Percentiles rank a stretch among this genome's conserved stretches.
Conservation (phyloP, 2,329 filamentous ascomycete species). For the Claviceps spartinae region DNA sequence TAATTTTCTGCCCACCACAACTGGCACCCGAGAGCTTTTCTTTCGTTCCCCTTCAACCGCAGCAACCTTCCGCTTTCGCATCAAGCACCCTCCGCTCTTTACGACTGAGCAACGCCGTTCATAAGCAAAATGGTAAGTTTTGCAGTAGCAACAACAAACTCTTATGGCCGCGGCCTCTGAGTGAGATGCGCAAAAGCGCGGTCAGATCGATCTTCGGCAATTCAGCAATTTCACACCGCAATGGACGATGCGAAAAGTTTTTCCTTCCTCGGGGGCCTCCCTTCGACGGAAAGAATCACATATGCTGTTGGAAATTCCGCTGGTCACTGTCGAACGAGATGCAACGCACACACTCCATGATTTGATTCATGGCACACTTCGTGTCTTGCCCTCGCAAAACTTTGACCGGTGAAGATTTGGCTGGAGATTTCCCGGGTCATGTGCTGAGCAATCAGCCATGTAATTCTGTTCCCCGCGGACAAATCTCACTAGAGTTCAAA, state of each 20-base stretch:
- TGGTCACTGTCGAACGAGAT: constrained; percentile 10
- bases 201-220: constrained; percentile 21
- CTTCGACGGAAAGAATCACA: not conserved
- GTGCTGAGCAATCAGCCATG: constrained; percentile 37
- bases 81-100: constrained; percentile 20
- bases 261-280: not conserved
- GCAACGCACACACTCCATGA: not conserved
- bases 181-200: constrained; percentile 20
- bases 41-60: constrained; percentile 10
- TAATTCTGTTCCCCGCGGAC: constrained; percentile 17
- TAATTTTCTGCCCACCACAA: constrained; percentile 23
- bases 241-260: constrained; percentile 6
- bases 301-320: constrained; percentile 22
- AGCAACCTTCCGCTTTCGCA: constrained; percentile 16
- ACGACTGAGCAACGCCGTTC: constrained; percentile 22
- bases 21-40: constrained; percentile 17
- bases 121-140: constrained; percentile 30
- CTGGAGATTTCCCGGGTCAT: constrained; percentile 40
- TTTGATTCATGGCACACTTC: not conserved
- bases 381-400: constrained; percentile 1
- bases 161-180: constrained; percentile 26
- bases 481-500: constrained; percentile 81
- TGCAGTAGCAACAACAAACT: constrained; percentile 17
- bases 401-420: constrained; percentile 44
- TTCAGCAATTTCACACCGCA: not conserved